phyloP scores from a whole-genome alignment of 305 asterid genomes.

The Fraxinus ornus region DNA sequence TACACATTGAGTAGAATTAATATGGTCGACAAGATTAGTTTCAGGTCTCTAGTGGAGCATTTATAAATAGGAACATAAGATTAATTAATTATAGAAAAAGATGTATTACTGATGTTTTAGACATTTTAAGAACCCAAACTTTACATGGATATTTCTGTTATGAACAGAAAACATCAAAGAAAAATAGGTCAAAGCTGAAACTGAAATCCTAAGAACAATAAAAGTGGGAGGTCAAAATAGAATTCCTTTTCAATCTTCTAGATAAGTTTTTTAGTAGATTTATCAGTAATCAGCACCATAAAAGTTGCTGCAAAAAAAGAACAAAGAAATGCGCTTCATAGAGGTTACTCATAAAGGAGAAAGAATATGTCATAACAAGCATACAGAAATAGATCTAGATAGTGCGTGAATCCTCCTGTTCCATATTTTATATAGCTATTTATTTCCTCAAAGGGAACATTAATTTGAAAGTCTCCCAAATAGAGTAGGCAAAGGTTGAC shows the following conservation, averaged over 20 bases:
- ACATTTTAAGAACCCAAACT: not conserved
- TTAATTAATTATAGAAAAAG: not conserved
- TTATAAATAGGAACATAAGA: conserved; percentile 9
- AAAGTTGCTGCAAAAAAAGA: not conserved
- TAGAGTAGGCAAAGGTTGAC: not conserved
- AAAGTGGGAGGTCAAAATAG: not conserved
- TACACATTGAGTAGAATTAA: conserved; percentile 28
- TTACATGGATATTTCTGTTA: not conserved
- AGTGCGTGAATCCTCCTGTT: not conserved
- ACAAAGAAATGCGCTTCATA: not conserved
- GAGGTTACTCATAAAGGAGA: not conserved
- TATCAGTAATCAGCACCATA: not conserved
- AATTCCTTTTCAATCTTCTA: not conserved
- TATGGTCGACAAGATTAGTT: conserved; percentile 10
- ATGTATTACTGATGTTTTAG: not conserved
- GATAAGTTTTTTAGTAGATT: not conserved
- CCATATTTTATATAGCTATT: not conserved
- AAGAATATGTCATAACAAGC: not conserved
- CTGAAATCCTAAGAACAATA: not conserved
- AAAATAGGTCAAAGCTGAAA: not conserved
- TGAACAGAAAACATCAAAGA: not conserved
- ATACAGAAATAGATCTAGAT: not conserved
- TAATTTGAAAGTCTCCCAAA: not conserved
- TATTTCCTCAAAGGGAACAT: not conserved
- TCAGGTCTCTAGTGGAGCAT: conserved; percentile 11